Evolutionary conservation across 179 eudicot genomes (phyloP).

Genomic region (Heliamphora pulchella): DNA sequence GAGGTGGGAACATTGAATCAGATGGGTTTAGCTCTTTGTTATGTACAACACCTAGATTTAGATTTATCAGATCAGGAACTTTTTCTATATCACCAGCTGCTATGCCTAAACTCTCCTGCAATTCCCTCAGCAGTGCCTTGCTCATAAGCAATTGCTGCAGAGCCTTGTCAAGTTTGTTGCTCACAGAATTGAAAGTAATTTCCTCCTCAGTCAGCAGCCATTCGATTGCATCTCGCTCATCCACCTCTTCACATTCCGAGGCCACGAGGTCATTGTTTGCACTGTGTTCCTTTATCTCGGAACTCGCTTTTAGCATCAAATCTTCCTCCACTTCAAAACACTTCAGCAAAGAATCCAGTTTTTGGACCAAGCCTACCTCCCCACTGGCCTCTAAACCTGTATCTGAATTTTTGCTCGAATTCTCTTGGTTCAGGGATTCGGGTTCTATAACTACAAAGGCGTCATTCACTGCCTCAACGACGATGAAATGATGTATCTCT

Average conservation of each 20-base stretch:
- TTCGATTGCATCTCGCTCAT: constrained; percentile 20
- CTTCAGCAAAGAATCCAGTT: constrained; percentile 25
- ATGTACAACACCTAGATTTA: too few relatives aligned
- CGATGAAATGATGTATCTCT: constrained; percentile 23
- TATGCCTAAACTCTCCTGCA: constrained; percentile 18
- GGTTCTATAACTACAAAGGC: not conserved
- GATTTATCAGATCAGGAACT: not conserved
- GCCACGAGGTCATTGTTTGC: constrained; percentile 8
- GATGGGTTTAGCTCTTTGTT: not conserved
- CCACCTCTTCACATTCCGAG: constrained; percentile 21
- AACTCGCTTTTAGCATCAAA: constrained; percentile 25
- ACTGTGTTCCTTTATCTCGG: constrained; percentile 22
- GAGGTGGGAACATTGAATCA: constrained; percentile 12
- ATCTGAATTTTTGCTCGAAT: not conserved
- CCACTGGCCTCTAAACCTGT: not conserved
- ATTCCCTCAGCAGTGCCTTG: constrained; percentile 30
- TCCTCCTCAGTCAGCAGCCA: constrained; percentile 25
- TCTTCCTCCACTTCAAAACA: constrained; percentile 26
- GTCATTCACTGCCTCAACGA: constrained; percentile 29
- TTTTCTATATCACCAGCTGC: constrained; percentile 10
- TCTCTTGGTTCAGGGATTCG: not conserved
- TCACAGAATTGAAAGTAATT: constrained; percentile 20
- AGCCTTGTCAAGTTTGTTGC: constrained; percentile 31
- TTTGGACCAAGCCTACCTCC: constrained; percentile 21
- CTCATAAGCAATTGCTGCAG: constrained; percentile 25